Evolutionary conservation across 2,329 filamentous ascomycete genomes (phyloP).

Genomic region (Didymella sp.): DNA sequence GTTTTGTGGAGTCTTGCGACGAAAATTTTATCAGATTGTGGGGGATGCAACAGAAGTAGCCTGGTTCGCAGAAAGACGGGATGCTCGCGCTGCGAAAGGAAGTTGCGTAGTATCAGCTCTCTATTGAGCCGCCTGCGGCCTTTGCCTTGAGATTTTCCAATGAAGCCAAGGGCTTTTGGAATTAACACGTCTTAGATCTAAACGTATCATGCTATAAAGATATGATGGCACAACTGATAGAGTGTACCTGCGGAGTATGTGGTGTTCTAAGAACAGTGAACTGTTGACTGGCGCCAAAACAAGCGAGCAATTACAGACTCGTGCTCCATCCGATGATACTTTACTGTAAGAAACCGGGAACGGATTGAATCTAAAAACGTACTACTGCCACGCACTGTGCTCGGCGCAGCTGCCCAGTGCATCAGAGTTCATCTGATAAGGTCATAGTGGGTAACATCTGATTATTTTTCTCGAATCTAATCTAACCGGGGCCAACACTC

Average conservation of each 20-base stretch:
- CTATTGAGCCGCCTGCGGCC: background rate
- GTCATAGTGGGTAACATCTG: constrained; percentile 21
- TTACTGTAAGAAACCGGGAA: background rate
- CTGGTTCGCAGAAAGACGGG: constrained; percentile 21
- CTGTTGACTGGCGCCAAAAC: background rate
- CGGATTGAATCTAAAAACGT: background rate
- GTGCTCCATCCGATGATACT: background rate
- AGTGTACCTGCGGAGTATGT: background rate
- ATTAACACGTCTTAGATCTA: background rate
- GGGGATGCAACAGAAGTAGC: constrained; percentile 4
- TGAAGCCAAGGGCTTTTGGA: background rate
- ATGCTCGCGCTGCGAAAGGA: background rate
- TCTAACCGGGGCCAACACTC: constrained; percentile 12
- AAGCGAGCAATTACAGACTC: background rate
- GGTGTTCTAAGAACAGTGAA: background rate
- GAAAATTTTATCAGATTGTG: constrained; percentile 37
- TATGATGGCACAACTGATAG: background rate
- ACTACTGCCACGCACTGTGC: background rate
- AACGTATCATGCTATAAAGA: background rate
- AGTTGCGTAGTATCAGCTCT: background rate
- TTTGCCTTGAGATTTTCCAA: background rate
- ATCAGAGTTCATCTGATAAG: constrained; percentile 26
- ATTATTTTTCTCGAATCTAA: constrained; percentile 18
- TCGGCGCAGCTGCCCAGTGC: constrained; percentile 16
- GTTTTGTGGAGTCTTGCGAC: constrained; percentile 2